phyloP scores from a whole-genome alignment of 2,329 filamentous ascomycete species.

The Malbranchea zuffiana region DNA sequence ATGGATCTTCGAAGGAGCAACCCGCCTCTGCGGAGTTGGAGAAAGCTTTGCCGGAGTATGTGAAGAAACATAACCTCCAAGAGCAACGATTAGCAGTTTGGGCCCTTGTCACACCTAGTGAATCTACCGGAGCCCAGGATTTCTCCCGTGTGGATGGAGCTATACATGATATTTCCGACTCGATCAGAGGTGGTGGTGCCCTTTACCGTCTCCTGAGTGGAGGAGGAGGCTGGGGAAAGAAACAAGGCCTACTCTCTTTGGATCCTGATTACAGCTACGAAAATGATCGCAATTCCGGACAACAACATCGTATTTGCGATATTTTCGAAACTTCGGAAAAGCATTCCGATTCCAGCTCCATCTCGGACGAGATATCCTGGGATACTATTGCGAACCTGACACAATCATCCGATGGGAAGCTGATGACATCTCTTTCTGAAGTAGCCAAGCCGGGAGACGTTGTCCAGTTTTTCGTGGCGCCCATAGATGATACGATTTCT shows the following conservation, averaged over 20 bases:
- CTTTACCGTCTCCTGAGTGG: slow-evolving; percentile 35
- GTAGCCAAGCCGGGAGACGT: slow-evolving; percentile 29
- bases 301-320: slow-evolving; percentile 2
- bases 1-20: slow-evolving; percentile 22
- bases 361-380: slow-evolving; percentile 9
- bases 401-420: slow-evolving; percentile 18
- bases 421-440: slow-evolving; percentile 31
- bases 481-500: slow-evolving; percentile 9
- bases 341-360: slow-evolving; percentile 2
- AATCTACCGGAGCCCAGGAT: neutral
- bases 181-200: slow-evolving; percentile 26
- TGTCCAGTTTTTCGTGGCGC: slow-evolving; percentile 33
- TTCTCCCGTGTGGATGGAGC: neutral
- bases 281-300: slow-evolving; percentile 8
- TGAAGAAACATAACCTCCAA: slow-evolving; percentile 27
- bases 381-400: slow-evolving; percentile 18
- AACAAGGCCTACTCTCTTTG: slow-evolving; percentile 33
- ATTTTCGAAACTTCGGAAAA: neutral
- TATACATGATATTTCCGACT: slow-evolving; percentile 19
- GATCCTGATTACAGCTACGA: slow-evolving; percentile 28
- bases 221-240: slow-evolving; percentile 38
- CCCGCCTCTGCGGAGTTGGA: slow-evolving; percentile 34
- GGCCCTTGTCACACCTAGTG: slow-evolving; percentile 27
- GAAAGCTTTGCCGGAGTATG: slow-evolving; percentile 31
- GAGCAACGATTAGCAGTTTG: slow-evolving; percentile 32